These are phyloP conservation scores for Debaryomycetaceae sp. DNA, from an alignment of 1,139 yeast genomes.

Conservation along the genomic window DNA sequence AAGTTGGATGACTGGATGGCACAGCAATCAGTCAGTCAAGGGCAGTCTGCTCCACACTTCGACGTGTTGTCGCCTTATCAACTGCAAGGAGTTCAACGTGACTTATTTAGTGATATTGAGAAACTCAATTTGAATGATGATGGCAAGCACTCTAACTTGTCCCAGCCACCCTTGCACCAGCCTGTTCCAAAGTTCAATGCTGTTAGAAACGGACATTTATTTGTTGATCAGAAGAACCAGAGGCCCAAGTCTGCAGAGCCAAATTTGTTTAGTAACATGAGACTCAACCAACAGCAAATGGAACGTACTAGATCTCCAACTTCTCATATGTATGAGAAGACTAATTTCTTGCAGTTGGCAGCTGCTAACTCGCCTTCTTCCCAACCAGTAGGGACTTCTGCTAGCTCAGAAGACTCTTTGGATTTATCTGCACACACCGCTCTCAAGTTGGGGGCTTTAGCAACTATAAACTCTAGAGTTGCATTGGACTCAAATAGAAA, in stretches of 20 bases:
- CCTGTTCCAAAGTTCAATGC: constrained; percentile 37
- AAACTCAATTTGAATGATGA: constrained; percentile 22
- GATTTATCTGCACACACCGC: constrained; percentile 43
- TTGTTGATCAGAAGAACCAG: constrained; percentile 26
- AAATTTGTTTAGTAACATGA: constrained; percentile 13
- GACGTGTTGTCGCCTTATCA: constrained; percentile 10
- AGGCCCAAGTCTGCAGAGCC: constrained; percentile 49
- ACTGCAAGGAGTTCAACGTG: constrained; percentile 13
- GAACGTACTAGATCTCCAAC: constrained; percentile 45
- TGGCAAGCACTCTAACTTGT: constrained; percentile 6
- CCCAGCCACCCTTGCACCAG: constrained; percentile 22
- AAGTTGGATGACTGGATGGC: constrained; percentile 34
- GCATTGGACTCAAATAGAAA: constrained; percentile 56
- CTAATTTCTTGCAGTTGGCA: constrained; percentile 44
- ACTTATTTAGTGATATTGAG: constrained; percentile 29
- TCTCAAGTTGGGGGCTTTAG: constrained; percentile 58
- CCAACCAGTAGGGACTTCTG: constrained; percentile 15
- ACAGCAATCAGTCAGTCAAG: constrained; percentile 14
- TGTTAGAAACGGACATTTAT: constrained; percentile 24
- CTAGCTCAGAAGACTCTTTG: constrained; percentile 20
- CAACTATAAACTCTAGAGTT: constrained; percentile 60
- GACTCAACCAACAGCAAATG: constrained; percentile 11
- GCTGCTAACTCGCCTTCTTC: constrained; percentile 25
- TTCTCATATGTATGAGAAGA: constrained; percentile 43
- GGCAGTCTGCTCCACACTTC: constrained; percentile 4